Evolutionary conservation across 2,329 filamentous ascomycete genomes (phyloP).

Genomic region (Lizonia empirigonia): DNA sequence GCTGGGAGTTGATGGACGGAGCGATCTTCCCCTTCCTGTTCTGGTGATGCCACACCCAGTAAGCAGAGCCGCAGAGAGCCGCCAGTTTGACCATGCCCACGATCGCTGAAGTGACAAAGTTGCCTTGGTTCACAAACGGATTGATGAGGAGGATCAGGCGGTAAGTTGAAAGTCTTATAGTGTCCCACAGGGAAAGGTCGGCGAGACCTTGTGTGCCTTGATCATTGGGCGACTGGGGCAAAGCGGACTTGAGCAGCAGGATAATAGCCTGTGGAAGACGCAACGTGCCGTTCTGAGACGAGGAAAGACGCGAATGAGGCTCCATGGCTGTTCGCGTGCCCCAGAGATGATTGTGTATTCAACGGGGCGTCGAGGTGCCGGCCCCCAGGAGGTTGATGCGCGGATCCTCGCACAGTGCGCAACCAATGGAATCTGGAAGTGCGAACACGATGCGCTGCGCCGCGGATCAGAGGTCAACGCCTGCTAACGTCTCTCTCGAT

Average conservation of each 20-base stretch:
- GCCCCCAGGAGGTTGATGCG: slow-evolving; percentile 28
- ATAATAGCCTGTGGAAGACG: slow-evolving; percentile 47
- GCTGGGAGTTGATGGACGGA: slow-evolving; percentile 25
- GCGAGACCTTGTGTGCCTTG: slow-evolving; percentile 33
- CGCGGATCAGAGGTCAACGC: slow-evolving; percentile 39
- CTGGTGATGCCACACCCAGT: slow-evolving; percentile 41
- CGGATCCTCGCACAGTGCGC: slow-evolving; percentile 19
- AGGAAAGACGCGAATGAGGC: slow-evolving; percentile 43
- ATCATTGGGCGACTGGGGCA: slow-evolving; percentile 33
- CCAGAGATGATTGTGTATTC: slow-evolving; percentile 45
- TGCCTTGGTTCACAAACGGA: slow-evolving; percentile 31
- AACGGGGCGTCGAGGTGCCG: slow-evolving; percentile 33
- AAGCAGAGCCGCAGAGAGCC: slow-evolving; percentile 45
- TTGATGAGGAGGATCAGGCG: slow-evolving; percentile 29
- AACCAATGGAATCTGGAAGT: slow-evolving; percentile 41
- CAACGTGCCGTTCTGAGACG: slow-evolving; percentile 42
- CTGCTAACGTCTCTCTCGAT: slow-evolving; percentile 33
- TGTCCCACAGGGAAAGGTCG: slow-evolving; percentile 28
- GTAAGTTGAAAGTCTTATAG: slow-evolving; percentile 37
- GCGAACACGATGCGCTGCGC: slow-evolving; percentile 38
- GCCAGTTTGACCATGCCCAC: slow-evolving; percentile 50
- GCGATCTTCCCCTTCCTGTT: slow-evolving; percentile 23
- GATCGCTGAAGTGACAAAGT: slow-evolving; percentile 26
- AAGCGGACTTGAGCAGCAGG: slow-evolving; percentile 36
- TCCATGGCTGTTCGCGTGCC: slow-evolving; percentile 43